A percentile compares a stretch with the other conserved stretches of the same genome.
phyloP scores from a whole-genome alignment of 2,329 filamentous ascomycete genomes.

The Sarocladium brachiariae region DNA sequence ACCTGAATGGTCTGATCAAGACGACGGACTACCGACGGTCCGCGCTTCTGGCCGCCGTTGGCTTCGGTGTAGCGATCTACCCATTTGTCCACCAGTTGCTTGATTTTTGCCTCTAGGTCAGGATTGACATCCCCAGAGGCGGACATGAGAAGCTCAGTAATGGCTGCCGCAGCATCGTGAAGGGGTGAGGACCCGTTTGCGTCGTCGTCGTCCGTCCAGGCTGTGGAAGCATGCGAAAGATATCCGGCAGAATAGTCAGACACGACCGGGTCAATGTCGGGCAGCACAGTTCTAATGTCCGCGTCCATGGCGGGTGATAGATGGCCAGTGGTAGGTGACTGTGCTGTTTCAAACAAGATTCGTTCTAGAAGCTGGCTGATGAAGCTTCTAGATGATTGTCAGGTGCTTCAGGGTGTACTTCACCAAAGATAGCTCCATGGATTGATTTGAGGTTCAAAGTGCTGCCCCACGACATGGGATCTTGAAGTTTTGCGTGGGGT shows the following conservation, averaged over 20 bases:
- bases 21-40: conserved; percentile 71
- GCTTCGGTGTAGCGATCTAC: conserved; percentile 71
- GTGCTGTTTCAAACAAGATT: too few relatives aligned
- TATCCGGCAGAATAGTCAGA: conserved; percentile 94
- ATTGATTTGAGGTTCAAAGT: not conserved
- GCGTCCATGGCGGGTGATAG: conserved; percentile 69
- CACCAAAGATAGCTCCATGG: too few relatives aligned
- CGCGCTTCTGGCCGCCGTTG: conserved; percentile 64
- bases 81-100: conserved; percentile 82
- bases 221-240: conserved; percentile 82
- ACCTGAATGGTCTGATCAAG: conserved; percentile 95
- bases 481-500: conserved; percentile 8
- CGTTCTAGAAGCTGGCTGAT: too few relatives aligned
- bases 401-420: too few relatives aligned
- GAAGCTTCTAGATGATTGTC: too few relatives aligned
- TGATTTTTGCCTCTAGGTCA: conserved; percentile 70
- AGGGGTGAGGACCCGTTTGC: conserved; percentile 65
- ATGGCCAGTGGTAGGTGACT: too few relatives aligned
- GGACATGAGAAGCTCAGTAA: conserved; percentile 85
- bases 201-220: conserved; percentile 71
- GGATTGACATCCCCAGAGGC: conserved; percentile 77
- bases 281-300: conserved; percentile 77
- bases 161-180: conserved; percentile 72
- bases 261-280: conserved; percentile 79
- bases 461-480: conserved; percentile 4